Percentiles rank a stretch among this genome's conserved stretches.
phyloP scores from a whole-genome alignment of 2,329 filamentous ascomycete genomes.

The Colletotrichum musae region DNA sequence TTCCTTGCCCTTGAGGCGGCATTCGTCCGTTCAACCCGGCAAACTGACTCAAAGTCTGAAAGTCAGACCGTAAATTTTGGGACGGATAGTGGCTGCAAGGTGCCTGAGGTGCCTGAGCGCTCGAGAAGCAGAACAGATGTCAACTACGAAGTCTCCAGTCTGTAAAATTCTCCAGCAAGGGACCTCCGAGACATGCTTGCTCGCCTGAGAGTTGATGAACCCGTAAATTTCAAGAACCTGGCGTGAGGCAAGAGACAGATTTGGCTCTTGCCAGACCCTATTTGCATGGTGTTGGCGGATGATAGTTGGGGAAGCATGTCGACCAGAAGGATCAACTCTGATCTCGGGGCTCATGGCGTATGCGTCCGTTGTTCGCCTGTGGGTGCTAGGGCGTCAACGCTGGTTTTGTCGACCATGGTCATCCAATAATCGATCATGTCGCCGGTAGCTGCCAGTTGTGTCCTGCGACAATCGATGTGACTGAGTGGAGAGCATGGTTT shows the following conservation, averaged over 20 bases:
- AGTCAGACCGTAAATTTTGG: slow-evolving; percentile 3
- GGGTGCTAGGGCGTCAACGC: background rate
- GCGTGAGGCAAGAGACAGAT: background rate
- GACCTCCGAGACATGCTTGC: too few species aligned
- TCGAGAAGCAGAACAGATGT: too few species aligned
- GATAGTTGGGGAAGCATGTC: background rate
- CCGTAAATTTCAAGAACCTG: too few species aligned
- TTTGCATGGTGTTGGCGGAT: background rate
- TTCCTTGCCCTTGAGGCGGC: background rate
- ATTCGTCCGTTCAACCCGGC: slow-evolving; percentile 31
- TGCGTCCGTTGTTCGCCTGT: too few species aligned
- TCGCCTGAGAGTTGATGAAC: too few species aligned
- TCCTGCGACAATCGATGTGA: slow-evolving; percentile 25
- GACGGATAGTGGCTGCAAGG: background rate
- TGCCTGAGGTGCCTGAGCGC: too few species aligned
- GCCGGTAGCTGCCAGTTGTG: slow-evolving; percentile 19
- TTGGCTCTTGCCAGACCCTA: background rate
- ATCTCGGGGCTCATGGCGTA: too few species aligned
- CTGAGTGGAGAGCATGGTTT: slow-evolving; percentile 16
- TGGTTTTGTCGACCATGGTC: slow-evolving; percentile 22
- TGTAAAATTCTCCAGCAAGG: too few species aligned
- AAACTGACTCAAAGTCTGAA: slow-evolving; percentile 23
- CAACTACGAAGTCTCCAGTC: too few species aligned
- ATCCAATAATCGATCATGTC: background rate
- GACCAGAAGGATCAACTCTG: background rate